Percentiles rank a stretch among this genome's conserved stretches.
phyloP scores from a whole-genome alignment of 208 protist species.

The Leishmania major region DNA sequence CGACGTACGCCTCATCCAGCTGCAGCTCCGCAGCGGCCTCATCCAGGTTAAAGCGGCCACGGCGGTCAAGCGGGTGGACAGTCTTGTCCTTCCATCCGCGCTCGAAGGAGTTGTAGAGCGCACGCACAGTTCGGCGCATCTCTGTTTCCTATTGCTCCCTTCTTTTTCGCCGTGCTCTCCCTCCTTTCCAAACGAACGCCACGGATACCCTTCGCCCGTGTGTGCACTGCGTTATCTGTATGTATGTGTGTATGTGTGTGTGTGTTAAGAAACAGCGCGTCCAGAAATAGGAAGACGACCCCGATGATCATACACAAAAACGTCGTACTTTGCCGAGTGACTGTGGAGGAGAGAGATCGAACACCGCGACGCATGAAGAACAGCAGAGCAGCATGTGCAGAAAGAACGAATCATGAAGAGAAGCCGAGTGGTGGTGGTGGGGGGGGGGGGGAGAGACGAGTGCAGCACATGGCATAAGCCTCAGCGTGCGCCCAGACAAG shows the following conservation, averaged over 20 bases:
- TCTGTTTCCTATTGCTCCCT: background rate
- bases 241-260: background rate
- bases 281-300: background rate
- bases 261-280: background rate
- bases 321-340: background rate
- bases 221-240: background rate
- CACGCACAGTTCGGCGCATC: constrained; percentile 25
- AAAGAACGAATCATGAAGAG: background rate
- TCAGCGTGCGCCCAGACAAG: background rate
- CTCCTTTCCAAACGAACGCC: background rate
- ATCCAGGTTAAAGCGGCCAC: constrained; percentile 84
- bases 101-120: constrained; percentile 50
- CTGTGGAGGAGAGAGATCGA: background rate
- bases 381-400: background rate
- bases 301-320: background rate
- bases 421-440: background rate
- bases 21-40: constrained; percentile 80
- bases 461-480: background rate
- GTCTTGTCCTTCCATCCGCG: constrained; percentile 55
- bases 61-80: constrained; percentile 58
- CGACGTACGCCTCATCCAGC: constrained; percentile 77
- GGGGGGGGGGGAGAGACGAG: background rate
- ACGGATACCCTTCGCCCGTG: background rate
- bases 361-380: background rate
- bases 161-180: background rate